Evolutionary conservation across 306 rosid genomes (phyloP).

Genomic region (Fagus sylvatica): DNA sequence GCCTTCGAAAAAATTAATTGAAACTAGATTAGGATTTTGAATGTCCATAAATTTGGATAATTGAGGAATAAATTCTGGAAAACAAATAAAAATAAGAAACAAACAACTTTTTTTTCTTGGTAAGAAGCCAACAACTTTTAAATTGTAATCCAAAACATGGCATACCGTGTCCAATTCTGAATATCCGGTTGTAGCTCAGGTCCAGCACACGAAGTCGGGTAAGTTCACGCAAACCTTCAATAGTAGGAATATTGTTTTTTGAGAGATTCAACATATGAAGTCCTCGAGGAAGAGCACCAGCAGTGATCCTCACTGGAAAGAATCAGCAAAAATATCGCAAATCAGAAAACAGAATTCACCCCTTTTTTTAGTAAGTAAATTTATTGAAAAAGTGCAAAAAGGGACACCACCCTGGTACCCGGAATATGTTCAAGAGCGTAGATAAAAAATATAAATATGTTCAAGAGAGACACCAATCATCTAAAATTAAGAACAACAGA

Average conservation of each 20-base stretch:
- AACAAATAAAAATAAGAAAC: background rate
- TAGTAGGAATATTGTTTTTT: constrained; percentile 64
- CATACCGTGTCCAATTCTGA: constrained; percentile 89
- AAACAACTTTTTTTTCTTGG: no score
- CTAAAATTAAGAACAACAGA: constrained; percentile 1
- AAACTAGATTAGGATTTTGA: constrained; percentile 23
- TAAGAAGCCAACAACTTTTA: background rate
- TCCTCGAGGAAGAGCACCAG: constrained; percentile 93
- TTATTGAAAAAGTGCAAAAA: no score
- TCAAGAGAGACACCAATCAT: no score
- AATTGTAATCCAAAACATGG: constrained; percentile 10
- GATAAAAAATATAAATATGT: no score
- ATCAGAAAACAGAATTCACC: background rate
- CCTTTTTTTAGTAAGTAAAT: no score
- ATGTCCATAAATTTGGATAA: constrained; percentile 5
- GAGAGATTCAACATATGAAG: constrained; percentile 87
- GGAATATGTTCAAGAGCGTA: no score
- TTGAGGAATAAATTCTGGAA: background rate
- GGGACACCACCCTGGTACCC: no score
- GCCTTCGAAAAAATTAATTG: constrained; percentile 47
- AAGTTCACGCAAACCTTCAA: constrained; percentile 94
- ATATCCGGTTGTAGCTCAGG: constrained; percentile 83
- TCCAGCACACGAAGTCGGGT: constrained; percentile 84
- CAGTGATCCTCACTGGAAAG: constrained; percentile 75
- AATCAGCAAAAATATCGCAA: constrained; percentile 16